Evolutionary conservation across 164 flowering plant species (phyloP).

Genomic region (grape (Vitis vinifera)): ASM3070453v1 NC_081813.1:2350501-2351000

Average conservation of each 20-base stretch:
- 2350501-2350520: background rate
- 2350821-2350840: background rate
- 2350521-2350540: background rate
- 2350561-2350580: background rate
- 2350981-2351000: too few relatives aligned
- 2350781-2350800: background rate
- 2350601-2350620: too few relatives aligned
- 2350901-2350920: too few relatives aligned
- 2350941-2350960: too few relatives aligned
- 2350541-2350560: background rate
- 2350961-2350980: too few relatives aligned
- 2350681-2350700: too few relatives aligned
- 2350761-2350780: constrained; percentile 27
- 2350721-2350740: constrained; percentile 64
- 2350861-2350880: too few relatives aligned
- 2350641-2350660: background rate
- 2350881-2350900: too few relatives aligned
- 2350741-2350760: constrained; percentile 55
- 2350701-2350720: constrained; percentile 81
- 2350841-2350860: too few relatives aligned
- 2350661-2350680: background rate
- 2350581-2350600: too few relatives aligned
- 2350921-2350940: too few relatives aligned
- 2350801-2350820: background rate
- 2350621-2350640: background rate